These are phyloP conservation scores for Tephrocybe sp. DNA, from an alignment of 768 basidiomycete genomes.

Conservation along the genomic window DNA sequence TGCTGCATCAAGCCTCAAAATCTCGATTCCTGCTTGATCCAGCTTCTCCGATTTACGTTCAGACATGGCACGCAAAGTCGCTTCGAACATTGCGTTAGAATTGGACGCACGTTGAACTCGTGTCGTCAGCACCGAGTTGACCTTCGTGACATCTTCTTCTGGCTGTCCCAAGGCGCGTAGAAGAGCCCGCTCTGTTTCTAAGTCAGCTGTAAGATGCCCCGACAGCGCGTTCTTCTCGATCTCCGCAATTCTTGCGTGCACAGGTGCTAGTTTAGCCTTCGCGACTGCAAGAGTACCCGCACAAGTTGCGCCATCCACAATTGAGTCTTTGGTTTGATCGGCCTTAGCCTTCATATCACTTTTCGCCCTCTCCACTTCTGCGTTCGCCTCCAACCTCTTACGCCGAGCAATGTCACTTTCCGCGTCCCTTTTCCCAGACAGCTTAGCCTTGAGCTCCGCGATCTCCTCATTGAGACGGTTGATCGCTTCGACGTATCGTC, in stretches of 20 bases:
- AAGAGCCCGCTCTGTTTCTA: conserved; percentile 72
- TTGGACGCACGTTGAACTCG: conserved; percentile 70
- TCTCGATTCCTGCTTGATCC: conserved; percentile 68
- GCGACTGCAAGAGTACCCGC: conserved; percentile 70
- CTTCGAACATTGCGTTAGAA: conserved; percentile 79
- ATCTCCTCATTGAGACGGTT: conserved; percentile 84
- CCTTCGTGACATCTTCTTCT: conserved; percentile 65
- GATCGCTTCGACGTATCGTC: conserved; percentile 93
- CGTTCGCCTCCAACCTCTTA: conserved; percentile 65
- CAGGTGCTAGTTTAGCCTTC: conserved; percentile 61
- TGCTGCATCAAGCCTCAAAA: conserved; percentile 66
- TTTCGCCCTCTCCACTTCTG: conserved; percentile 73
- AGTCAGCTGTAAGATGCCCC: conserved; percentile 45
- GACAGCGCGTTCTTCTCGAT: conserved; percentile 42
- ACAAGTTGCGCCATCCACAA: conserved; percentile 74
- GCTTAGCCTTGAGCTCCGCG: conserved; percentile 79
- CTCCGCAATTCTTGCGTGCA: conserved; percentile 59
- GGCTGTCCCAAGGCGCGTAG: conserved; percentile 63
- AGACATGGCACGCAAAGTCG: conserved; percentile 78
- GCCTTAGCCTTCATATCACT: conserved; percentile 69
- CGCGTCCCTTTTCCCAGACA: conserved; percentile 64
- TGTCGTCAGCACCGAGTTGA: conserved; percentile 54
- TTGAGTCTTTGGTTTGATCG: conserved; percentile 67
- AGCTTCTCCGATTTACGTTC: conserved; percentile 77
- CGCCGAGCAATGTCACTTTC: conserved; percentile 66